Base-by-base conservation (phyloP, 2,329 filamentous ascomycete genomes). In the Gnomoniopsis sp. region DNA sequence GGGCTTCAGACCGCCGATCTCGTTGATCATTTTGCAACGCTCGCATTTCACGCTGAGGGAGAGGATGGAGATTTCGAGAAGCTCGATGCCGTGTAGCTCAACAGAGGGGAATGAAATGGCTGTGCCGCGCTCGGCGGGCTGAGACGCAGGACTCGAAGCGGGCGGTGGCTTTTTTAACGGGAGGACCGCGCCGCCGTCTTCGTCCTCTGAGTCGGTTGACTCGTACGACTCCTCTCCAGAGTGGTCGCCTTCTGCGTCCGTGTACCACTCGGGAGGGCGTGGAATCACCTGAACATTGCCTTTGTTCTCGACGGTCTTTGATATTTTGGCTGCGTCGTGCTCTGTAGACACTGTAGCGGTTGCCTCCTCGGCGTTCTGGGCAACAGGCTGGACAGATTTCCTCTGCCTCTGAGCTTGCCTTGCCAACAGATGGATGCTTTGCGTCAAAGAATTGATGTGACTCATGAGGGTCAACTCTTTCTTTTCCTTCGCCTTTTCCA, bases 61-160 rank as follows among this genome's bases (percentile, higher is more conserved):
- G 34, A 95, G 75, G 23, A 83, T 78, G 0, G 81, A 77, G 1
- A 93, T 73, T 65, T 93, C 86, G 10, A 96, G 77, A 2, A 95
- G 74, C 67, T 95, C 90, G 61, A 95, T 88, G 41, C 88, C 84
- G 68, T 91, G 82, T 2, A 96, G 81, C 66, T 93, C 89, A 59
- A 95, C 76, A 26, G 82, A 86, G 0, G 91, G 91, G 65, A 95
- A 91, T 0, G 88, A 91, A 8, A 96, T 78, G 55, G 89, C 84
- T n/a, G 90, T 88, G 23, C 90, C 90, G 55, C 81, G 79, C 67
- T 91, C 89, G 2, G 77, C 70, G 1, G 76, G 75, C 26, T 75
- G 73, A 3, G 74, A 70, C 7, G 55, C 43, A 14, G 55, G 7
- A 3, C 71, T 62, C 4, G 70, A 62, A 17, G 69, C 62, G n/a